Percentiles rank a stretch among this genome's conserved stretches.
Evolutionary conservation across 139 green algal species (phyloP).

Genomic region (Marvania coccoides): DNA sequence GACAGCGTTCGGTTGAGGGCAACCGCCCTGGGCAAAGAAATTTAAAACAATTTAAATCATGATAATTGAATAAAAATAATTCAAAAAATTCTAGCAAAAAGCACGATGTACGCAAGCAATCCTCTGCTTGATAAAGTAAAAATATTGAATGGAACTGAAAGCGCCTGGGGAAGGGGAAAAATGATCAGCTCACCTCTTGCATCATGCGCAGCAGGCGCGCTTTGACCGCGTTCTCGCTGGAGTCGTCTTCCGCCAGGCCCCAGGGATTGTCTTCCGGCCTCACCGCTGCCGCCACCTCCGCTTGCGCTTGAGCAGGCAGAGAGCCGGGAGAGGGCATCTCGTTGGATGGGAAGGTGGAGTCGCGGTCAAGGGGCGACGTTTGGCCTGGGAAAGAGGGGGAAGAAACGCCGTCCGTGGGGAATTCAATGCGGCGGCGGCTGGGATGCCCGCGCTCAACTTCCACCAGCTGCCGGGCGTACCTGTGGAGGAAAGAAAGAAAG

Average conservation of each 20-base stretch:
- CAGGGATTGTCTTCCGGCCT: constrained; percentile 7
- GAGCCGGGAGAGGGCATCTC: too few relatives aligned
- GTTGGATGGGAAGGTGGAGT: too few relatives aligned
- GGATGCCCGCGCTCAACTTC: not conserved
- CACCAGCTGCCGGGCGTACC: not conserved
- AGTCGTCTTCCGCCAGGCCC: not conserved
- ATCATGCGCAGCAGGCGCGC: constrained; percentile 18
- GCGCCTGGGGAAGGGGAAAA: too few relatives aligned
- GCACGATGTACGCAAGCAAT: too few relatives aligned
- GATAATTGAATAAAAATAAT: not conserved
- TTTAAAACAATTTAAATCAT: not conserved
- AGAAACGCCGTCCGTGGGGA: too few relatives aligned
- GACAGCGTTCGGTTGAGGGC: constrained; percentile 10
- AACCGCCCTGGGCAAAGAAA: not conserved
- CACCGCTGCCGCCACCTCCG: constrained; percentile 6
- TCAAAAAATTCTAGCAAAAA: too few relatives aligned
- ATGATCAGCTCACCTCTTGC: constrained; percentile 11
- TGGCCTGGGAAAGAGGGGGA: too few relatives aligned
- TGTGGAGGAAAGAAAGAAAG: too few relatives aligned
- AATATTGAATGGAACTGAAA: too few relatives aligned
- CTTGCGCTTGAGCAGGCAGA: not conserved
- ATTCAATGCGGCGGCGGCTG: too few relatives aligned
- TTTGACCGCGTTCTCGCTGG: constrained; percentile 10
- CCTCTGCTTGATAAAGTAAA: too few relatives aligned
- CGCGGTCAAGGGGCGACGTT: too few relatives aligned